Base-by-base conservation (phyloP, 139 green algal genomes). In the Auxenochlorella pyrenoidosa region DNA sequence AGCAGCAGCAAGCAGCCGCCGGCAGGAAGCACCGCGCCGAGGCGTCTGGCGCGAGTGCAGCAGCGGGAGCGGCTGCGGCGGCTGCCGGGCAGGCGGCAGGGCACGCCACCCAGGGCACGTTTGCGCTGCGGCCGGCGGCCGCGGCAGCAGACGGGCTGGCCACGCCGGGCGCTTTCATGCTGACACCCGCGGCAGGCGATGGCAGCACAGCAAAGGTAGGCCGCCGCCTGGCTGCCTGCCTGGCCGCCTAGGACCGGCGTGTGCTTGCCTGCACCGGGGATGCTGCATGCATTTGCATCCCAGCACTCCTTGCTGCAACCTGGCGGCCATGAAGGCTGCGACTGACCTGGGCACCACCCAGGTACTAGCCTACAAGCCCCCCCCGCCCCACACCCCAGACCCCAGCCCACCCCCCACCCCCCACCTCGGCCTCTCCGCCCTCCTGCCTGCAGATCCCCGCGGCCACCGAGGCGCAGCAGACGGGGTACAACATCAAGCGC, bases 401-500 rank as follows among this genome's bases (percentile, higher is more conserved):
- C 47, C 47, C 47, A 24, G 47, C 47, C 6, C 54, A 63, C 2
- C 54, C 12, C 54, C 54, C 13, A 63, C 13, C 54, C 54, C 18
- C 54, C 54, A 4, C 54, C 15, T 13, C 15, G 2, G 15, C 32
- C n/a, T 73, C 3, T 18, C 32, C n/a, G 36, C 24, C 16, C 19
- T 32, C 34, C 71, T 77, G 71, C 10, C 54, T 30, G 79, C 79
- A 84, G 79, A 84, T 84, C 38, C 79, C 58, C 0, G 80, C 80
- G 3, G 82, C 82, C 60, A 82, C 81, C 18, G 89, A 89, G 86
- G 66, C 79, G 1, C 88, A 95, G 32, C 89, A 92, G 51, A 96
- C 94, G 18, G 96, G 97, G 18, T 99, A 95, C 92, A 92, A 99
- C 84, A 89, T 92, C 3, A 97, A 97, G 91, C 94, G 97, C 32